Conservation (phyloP, 2,329 filamentous ascomycete genomes). For the Fusarium oxysporum region DNA sequence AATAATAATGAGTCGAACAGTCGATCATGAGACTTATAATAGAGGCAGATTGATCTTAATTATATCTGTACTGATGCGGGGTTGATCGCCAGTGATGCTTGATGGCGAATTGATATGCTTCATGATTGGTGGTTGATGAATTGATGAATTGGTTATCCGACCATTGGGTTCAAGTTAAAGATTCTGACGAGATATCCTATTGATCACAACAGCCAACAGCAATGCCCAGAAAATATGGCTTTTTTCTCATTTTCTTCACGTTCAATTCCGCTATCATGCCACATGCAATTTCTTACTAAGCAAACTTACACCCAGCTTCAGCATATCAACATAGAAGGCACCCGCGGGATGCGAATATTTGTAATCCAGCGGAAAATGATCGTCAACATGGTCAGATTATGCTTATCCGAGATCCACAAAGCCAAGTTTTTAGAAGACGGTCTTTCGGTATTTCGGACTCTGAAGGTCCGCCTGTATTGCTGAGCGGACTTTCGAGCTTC, state of each 20-base stretch:
- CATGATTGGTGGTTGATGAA: conserved; percentile 18
- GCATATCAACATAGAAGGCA: not conserved
- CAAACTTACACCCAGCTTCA: not conserved
- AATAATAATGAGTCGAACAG: not conserved
- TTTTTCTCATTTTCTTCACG: no score
- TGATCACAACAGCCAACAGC: not conserved
- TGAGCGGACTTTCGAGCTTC: conserved; percentile 6
- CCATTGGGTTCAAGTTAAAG: not conserved
- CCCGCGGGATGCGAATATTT: conserved; percentile 17
- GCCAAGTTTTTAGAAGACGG: not conserved
- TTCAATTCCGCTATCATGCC: not conserved
- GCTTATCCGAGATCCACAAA: conserved; percentile 25
- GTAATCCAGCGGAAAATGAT: conserved; percentile 1
- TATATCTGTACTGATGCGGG: conserved; percentile 1
- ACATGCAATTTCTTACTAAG: not conserved
- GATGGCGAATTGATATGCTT: conserved; percentile 8
- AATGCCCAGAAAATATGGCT: not conserved
- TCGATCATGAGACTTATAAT: not conserved
- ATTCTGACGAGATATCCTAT: not conserved
- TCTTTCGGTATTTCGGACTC: conserved; percentile 17
- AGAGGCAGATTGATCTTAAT: not conserved
- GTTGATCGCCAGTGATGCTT: not conserved
- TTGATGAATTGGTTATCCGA: conserved; percentile 16
- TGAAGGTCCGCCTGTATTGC: not conserved
- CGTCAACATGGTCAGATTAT: not conserved